Percentiles rank a stretch among this genome's conserved stretches.
These are phyloP conservation scores for Clitoria ternatea DNA, from an alignment of 306 rosid genomes.

Conservation along the genomic window DNA sequence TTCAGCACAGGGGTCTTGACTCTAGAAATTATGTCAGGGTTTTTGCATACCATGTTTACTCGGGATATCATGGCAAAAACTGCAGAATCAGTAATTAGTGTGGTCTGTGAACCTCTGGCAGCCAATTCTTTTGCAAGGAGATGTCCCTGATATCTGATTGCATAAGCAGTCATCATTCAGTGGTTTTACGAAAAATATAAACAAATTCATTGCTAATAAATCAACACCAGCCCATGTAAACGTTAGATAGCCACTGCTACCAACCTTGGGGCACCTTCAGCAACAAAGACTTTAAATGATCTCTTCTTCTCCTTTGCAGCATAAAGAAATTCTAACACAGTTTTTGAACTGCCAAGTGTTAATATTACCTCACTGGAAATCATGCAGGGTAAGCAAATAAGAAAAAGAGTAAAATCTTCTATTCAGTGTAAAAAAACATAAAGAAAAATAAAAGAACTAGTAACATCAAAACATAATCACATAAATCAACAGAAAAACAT, in stretches of 20 bases:
- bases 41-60: conserved; percentile 79
- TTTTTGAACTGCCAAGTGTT: conserved; percentile 96
- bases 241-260: conserved; percentile 24
- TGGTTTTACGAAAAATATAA: background rate
- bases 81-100: conserved; percentile 77
- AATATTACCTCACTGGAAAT: conserved; percentile 89
- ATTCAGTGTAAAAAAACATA: background rate
- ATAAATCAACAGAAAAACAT: conserved; percentile 5
- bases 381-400: conserved; percentile 6
- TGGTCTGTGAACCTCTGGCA: conserved; percentile 74
- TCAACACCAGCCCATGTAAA: background rate
- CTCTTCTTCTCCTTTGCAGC: conserved; percentile 97
- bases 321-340: conserved; percentile 92
- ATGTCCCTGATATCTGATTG: conserved; percentile 84
- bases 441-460: background rate
- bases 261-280: conserved; percentile 99
- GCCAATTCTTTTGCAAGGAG: conserved; percentile 80
- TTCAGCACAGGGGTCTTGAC: background rate
- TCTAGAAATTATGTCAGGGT: background rate
- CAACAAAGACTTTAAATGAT: conserved; percentile 90
- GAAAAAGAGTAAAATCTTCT: background rate
- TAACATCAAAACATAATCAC: background rate
- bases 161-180: background rate
- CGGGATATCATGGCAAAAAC: conserved; percentile 86
- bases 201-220: conserved; percentile 7